Evolutionary conservation across 1,139 yeast species (phyloP).

Genomic region (Hemisphaericaspora lyxosophila): DNA sequence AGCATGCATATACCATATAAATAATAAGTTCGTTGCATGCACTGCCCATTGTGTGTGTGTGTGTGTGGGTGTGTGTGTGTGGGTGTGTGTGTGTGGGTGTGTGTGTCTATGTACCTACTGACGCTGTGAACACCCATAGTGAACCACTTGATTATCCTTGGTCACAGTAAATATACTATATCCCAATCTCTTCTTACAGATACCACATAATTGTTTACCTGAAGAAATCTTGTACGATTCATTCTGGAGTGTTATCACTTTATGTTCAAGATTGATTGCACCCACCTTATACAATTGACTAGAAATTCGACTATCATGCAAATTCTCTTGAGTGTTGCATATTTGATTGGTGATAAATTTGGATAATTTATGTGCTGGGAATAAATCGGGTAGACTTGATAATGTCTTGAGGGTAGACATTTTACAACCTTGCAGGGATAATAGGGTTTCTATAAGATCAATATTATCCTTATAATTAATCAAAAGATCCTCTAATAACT

Average conservation of each 20-base stretch:
- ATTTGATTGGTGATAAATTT: conserved; percentile 50
- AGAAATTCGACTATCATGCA: conserved; percentile 28
- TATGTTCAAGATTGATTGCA: conserved; percentile 31
- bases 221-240: conserved; percentile 36
- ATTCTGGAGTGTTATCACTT: conserved; percentile 38
- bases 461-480: conserved; percentile 32
- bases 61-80: background rate
- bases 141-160: conserved; percentile 56
- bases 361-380: conserved; percentile 46
- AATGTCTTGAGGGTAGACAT: conserved; percentile 54
- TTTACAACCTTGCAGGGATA: conserved; percentile 51
- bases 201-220: conserved; percentile 48
- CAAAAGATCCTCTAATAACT: conserved; percentile 38
- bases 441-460: conserved; percentile 42
- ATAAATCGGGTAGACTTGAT: conserved; percentile 49
- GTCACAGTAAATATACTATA: conserved; percentile 59
- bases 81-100: background rate
- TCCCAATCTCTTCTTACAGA: conserved; percentile 64
- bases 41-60: background rate
- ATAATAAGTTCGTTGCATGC: background rate
- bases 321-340: conserved; percentile 27
- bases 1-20: background rate
- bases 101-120: background rate
- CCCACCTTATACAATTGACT: conserved; percentile 41
- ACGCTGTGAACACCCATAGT: conserved; percentile 57